Conservation (phyloP, 192 early-diverging fungal genomes). For the Mycoemilia scoparia region DNA sequence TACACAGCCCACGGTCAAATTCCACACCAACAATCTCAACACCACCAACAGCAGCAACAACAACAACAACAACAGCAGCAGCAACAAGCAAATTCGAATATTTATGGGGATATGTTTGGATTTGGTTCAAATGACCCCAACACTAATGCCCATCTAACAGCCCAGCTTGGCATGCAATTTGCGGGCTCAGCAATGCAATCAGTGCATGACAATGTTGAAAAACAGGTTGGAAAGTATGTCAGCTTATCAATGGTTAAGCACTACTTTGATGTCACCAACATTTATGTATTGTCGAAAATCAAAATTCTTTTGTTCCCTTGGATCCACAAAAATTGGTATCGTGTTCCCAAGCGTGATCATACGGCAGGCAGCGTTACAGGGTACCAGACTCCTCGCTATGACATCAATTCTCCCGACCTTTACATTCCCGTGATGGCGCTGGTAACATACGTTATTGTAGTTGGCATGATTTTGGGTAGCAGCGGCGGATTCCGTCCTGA, state of each 20-base stretch:
- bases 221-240: conserved; percentile 74
- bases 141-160: conserved; percentile 1
- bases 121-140: background rate
- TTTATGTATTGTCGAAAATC: conserved; percentile 81
- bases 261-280: conserved; percentile 91
- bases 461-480: conserved; percentile 48
- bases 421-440: conserved; percentile 93
- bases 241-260: conserved; percentile 71
- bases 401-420: conserved; percentile 87
- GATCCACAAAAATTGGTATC: conserved; percentile 69
- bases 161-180: conserved; percentile 89
- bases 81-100: background rate
- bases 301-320: conserved; percentile 77
- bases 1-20: conserved; percentile 3
- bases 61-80: conserved; percentile 8
- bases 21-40: conserved; percentile 2
- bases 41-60: conserved; percentile 1
- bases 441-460: conserved; percentile 73
- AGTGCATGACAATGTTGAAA: conserved; percentile 71
- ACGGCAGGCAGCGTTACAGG: conserved; percentile 59
- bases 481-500: conserved; percentile 67
- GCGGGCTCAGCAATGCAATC: conserved; percentile 65
- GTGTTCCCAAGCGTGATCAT: conserved; percentile 53
- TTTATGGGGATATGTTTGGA: background rate
- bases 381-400: conserved; percentile 68